Conservation (phyloP, 2,329 filamentous ascomycete species). For the Colletotrichum gloeosporioides region DNA sequence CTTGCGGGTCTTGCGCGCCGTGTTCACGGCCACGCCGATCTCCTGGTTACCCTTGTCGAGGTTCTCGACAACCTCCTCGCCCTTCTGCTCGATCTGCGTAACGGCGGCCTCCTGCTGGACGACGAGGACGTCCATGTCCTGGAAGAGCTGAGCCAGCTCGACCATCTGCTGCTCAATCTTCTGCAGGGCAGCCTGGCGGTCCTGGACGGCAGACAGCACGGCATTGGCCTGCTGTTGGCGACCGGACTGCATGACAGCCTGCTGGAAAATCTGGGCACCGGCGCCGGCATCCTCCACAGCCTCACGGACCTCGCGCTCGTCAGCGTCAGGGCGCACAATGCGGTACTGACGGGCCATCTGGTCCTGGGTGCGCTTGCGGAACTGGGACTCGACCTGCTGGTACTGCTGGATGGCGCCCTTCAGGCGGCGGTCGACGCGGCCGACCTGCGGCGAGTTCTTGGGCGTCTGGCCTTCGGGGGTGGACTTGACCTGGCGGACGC, state of each 20-base stretch:
- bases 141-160: slow-evolving; percentile 85
- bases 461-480: slow-evolving; percentile 76
- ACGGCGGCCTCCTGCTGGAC: slow-evolving; percentile 86
- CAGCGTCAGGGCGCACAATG: slow-evolving; percentile 84
- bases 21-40: slow-evolving; percentile 81
- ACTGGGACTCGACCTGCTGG: slow-evolving; percentile 80
- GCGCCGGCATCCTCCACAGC: slow-evolving; percentile 73
- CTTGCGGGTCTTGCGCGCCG: slow-evolving; percentile 78
- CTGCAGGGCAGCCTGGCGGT: slow-evolving; percentile 84
- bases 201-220: slow-evolving; percentile 79
- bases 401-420: slow-evolving; percentile 83
- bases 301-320: slow-evolving; percentile 77
- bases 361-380: slow-evolving; percentile 79
- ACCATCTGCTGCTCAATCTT: slow-evolving; percentile 93
- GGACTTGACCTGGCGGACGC: slow-evolving; percentile 83
- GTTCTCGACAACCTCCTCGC: slow-evolving; percentile 83
- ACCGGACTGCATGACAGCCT: slow-evolving; percentile 82
- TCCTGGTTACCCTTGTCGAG: slow-evolving; percentile 85
- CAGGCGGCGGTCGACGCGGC: slow-evolving; percentile 78
- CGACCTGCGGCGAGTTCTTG: slow-evolving; percentile 81
- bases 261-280: slow-evolving; percentile 83
- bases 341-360: slow-evolving; percentile 90
- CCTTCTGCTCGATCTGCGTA: slow-evolving; percentile 83
- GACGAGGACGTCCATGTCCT: slow-evolving; percentile 85
- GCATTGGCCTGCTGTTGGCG: slow-evolving; percentile 81